Conservation (phyloP, 129 eudicot species). For the Flaveria ramosissima region DNA sequence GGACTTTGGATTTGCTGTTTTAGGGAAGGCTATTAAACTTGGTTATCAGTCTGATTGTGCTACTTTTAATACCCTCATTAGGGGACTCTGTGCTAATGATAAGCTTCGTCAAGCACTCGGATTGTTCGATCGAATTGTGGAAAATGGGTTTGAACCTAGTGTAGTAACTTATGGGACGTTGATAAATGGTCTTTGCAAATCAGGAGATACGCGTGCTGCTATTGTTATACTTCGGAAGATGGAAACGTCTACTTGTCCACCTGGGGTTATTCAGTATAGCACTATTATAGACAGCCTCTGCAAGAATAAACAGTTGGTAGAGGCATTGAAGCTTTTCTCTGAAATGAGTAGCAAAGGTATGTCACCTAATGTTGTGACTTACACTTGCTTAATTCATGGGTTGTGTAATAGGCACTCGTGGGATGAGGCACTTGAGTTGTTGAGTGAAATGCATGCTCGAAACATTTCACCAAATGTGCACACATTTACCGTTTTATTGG, state of each 20-base stretch:
- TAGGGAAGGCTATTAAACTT: conserved; percentile 36
- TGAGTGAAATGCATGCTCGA: conserved; percentile 32
- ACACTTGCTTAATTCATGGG: conserved; percentile 33
- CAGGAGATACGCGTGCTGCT: conserved; percentile 26
- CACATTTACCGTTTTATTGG: conserved; percentile 25
- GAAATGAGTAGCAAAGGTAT: conserved; percentile 31
- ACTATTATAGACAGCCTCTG: conserved; percentile 31
- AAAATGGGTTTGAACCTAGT: conserved; percentile 22
- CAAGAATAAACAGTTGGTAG: conserved; percentile 8
- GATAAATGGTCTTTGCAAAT: conserved; percentile 34
- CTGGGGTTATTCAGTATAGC: conserved; percentile 30
- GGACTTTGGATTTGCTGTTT: conserved; percentile 27
- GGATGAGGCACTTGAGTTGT: conserved; percentile 34
- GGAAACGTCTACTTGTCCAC: conserved; percentile 28
- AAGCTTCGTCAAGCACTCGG: conserved; percentile 17
- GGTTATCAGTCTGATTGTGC: conserved; percentile 35
- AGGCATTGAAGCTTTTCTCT: conserved; percentile 31
- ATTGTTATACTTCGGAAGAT: conserved; percentile 23
- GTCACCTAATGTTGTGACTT: conserved; percentile 37
- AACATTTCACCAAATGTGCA: conserved; percentile 31
- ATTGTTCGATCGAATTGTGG: conserved; percentile 23
- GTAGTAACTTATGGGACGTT: conserved; percentile 35
- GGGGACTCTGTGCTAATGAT: conserved; percentile 36
- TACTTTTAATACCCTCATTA: conserved; percentile 34
- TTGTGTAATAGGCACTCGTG: conserved; percentile 32